Evolutionary conservation across 371 early-diverging fungal species (phyloP).

Genomic region (Apophysomyces ossiformis): DNA sequence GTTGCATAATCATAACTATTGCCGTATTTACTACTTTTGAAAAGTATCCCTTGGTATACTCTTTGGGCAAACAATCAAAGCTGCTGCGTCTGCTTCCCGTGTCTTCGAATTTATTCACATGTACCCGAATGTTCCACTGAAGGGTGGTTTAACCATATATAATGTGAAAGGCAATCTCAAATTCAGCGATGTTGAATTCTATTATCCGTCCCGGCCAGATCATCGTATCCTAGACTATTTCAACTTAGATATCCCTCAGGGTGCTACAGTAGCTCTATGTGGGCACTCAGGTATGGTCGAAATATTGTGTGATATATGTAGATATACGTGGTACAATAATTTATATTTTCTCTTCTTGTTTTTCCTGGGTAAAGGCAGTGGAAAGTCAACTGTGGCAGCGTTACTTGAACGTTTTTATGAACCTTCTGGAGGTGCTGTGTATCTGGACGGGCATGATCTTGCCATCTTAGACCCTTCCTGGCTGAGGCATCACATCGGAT

Average conservation of each 20-base stretch:
- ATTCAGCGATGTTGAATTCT: slow-evolving; percentile 70
- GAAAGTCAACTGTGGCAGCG: slow-evolving; percentile 75
- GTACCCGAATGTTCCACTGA: slow-evolving; percentile 49
- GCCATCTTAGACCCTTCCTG: slow-evolving; percentile 58
- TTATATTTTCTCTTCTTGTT: too few relatives aligned
- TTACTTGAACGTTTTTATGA: slow-evolving; percentile 75
- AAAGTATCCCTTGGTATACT: slow-evolving; percentile 70
- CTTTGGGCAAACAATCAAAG: slow-evolving; percentile 80
- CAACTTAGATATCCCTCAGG: slow-evolving; percentile 65
- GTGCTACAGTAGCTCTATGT: slow-evolving; percentile 68
- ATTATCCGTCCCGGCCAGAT: slow-evolving; percentile 70
- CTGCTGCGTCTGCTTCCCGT: slow-evolving; percentile 63
- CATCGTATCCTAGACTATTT: slow-evolving; percentile 64
- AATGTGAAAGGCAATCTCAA: slow-evolving; percentile 56
- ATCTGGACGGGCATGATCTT: slow-evolving; percentile 62
- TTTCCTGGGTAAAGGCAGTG: slow-evolving; percentile 32
- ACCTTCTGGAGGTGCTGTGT: slow-evolving; percentile 57
- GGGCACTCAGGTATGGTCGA: slow-evolving; percentile 64
- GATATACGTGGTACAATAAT: not conserved
- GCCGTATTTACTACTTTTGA: too few relatives aligned
- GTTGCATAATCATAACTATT: too few relatives aligned
- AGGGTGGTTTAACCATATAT: slow-evolving; percentile 46
- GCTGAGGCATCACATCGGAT: slow-evolving; percentile 69
- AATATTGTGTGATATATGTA: not conserved
- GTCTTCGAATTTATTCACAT: slow-evolving; percentile 73